Conservation (phyloP, 192 early-diverging fungal species). For the Allomyces macrogynus region DNA sequence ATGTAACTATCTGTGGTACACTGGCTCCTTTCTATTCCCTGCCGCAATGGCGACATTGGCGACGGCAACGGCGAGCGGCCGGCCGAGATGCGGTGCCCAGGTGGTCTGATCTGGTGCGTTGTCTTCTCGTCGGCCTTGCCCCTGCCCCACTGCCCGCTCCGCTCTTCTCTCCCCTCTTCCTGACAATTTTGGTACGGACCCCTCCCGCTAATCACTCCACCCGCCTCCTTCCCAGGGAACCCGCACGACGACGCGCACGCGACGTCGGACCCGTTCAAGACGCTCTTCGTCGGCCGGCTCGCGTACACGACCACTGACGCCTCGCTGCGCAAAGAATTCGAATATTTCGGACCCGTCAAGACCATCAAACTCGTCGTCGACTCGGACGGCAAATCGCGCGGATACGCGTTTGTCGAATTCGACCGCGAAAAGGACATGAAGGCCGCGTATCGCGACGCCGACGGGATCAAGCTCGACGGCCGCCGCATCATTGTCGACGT, state of each 20-base stretch:
- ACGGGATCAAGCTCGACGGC: conserved; percentile 67
- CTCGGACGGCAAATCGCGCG: conserved; percentile 45
- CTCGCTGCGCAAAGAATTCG: conserved; percentile 53
- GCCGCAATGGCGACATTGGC: too few species aligned
- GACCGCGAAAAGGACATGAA: conserved; percentile 71
- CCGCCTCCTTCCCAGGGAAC: conserved; percentile 27
- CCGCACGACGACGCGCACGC: conserved; percentile 50
- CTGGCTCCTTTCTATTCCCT: too few species aligned
- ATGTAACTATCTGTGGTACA: conserved; percentile 17
- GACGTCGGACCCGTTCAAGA: conserved; percentile 76
- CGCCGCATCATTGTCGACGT: conserved; percentile 80
- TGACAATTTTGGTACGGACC: too few species aligned
- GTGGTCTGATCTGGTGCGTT: neutral
- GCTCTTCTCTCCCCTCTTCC: too few species aligned
- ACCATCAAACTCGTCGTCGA: conserved; percentile 7
- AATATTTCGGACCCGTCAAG: conserved; percentile 58
- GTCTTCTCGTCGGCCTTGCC: neutral
- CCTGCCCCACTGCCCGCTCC: too few species aligned
- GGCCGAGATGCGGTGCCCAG: neutral
- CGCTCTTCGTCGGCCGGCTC: conserved; percentile 68
- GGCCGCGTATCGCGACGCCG: conserved; percentile 35
- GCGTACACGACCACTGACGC: conserved; percentile 60
- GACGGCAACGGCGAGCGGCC: too few species aligned
- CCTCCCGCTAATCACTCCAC: too few species aligned
- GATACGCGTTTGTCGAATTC: conserved; percentile 92